Evolutionary conservation across 2,329 filamentous ascomycete genomes (phyloP), one percentile per base, ranked within the genome.

Genomic region (Diaporthe amygdali): DNA sequence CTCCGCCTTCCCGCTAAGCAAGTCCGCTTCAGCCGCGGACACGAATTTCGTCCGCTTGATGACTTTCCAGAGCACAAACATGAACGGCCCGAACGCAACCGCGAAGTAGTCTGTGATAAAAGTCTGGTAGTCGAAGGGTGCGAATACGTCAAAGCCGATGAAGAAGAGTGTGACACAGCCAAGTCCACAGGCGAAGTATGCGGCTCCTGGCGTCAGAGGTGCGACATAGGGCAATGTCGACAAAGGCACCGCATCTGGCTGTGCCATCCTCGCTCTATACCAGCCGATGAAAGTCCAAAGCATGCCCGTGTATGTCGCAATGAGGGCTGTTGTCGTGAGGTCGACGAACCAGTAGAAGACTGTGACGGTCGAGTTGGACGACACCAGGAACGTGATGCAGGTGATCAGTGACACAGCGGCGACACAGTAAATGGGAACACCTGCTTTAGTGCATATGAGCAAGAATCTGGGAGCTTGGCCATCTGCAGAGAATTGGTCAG

Each of bases 41-140:
- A 84, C 77, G 73, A 83, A 84, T 73, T 86, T 88, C 0, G 88
- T 89, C 76, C 82, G 84, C 77, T 89, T 87, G 72, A 87, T 56
- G 3, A 90, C 25, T 78, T 92, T 92, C 88, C 89, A 91, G 2
- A 84, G 86, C 8, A 90, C 56, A 75, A 86, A 91, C 27, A 92
- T 79, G 17, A 77, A 72, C n/a, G 82, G 71, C 69, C 82, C 84
- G 55, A 84, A 80, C 2, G 80, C 78, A 22, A 85, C 76, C 0
- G 79, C 82, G 66, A 86, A 82, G 73, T 86, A 86, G 2, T 80
- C 79, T 3, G 84, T 81, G 22, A 86, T 73, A 74, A 86, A 86
- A 46, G 77, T 77, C 0, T 81, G 76, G 0, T 79, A 78, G 20
- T 77, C 78, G 68, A 83, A 85, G 0, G 87, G 87, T 71, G 83